Evolutionary conservation across 768 basidiomycete species (phyloP).

Genomic region (Tulasnella sp.): DNA sequence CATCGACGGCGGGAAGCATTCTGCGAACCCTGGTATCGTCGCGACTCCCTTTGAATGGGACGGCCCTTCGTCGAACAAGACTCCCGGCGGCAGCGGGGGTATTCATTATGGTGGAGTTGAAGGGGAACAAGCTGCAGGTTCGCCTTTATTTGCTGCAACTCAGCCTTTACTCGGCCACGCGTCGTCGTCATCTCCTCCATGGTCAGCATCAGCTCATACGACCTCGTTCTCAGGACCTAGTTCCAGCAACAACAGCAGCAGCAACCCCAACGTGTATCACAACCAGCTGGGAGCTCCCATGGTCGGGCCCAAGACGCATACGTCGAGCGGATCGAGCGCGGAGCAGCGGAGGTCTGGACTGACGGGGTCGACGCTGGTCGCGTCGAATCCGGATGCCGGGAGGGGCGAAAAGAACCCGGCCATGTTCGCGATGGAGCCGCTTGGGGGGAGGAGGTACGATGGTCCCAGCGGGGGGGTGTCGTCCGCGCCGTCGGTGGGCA

Average conservation of each 20-base stretch:
- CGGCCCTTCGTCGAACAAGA: neutral
- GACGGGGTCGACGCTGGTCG: neutral
- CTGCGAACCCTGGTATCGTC: neutral
- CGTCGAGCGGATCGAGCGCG: neutral
- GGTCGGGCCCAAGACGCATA: neutral
- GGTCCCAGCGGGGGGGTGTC: too few relatives aligned
- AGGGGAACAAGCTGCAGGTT: neutral
- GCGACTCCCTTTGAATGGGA: slow-evolving; percentile 3
- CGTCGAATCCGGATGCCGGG: neutral
- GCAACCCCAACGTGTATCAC: neutral
- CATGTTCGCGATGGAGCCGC: neutral
- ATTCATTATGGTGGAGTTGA: neutral
- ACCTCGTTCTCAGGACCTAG: neutral
- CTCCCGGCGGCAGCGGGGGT: neutral
- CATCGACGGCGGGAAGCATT: neutral
- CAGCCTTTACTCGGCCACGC: neutral
- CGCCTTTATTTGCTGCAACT: neutral
- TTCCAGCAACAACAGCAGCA: neutral
- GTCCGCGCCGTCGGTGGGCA: too few relatives aligned
- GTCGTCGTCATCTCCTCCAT: neutral
- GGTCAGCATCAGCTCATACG: neutral
- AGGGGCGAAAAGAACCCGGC: neutral
- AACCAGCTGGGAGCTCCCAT: neutral
- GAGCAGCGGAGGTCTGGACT: neutral
- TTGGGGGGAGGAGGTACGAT: neutral